phyloP scores from a whole-genome alignment of 306 rosid genomes.

The Crataegus laevigata region DNA sequence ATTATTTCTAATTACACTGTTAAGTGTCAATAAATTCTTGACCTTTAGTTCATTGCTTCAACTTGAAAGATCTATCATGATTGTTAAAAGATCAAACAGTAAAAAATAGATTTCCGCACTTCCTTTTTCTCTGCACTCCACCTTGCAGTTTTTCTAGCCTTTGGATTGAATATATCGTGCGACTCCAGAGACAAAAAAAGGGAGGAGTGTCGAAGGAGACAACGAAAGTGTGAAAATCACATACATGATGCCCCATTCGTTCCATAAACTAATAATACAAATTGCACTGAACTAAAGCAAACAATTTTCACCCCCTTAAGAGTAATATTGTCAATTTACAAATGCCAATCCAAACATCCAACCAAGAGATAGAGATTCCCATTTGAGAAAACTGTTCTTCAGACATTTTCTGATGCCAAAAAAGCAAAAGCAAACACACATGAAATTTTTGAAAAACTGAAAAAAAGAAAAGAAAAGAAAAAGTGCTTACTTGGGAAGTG shows the following conservation, averaged over 20 bases:
- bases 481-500: constrained; percentile 18
- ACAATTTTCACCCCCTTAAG: neutral
- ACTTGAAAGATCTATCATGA: neutral
- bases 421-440: neutral
- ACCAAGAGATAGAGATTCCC: neutral
- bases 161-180: neutral
- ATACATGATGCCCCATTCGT: neutral
- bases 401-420: neutral
- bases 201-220: too few species aligned
- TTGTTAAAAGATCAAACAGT: neutral
- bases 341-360: neutral
- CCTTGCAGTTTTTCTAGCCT: neutral
- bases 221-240: neutral
- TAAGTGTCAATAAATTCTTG: neutral
- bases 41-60: neutral
- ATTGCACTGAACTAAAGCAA: neutral
- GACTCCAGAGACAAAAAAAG: too few species aligned
- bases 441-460: neutral
- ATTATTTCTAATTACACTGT: neutral
- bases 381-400: neutral
- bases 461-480: neutral
- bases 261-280: neutral
- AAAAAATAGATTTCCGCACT: neutral
- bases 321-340: neutral
- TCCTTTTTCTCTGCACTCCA: neutral